phyloP scores from a whole-genome alignment of 2,329 filamentous ascomycete genomes.

The Diaporthe sp. region DNA sequence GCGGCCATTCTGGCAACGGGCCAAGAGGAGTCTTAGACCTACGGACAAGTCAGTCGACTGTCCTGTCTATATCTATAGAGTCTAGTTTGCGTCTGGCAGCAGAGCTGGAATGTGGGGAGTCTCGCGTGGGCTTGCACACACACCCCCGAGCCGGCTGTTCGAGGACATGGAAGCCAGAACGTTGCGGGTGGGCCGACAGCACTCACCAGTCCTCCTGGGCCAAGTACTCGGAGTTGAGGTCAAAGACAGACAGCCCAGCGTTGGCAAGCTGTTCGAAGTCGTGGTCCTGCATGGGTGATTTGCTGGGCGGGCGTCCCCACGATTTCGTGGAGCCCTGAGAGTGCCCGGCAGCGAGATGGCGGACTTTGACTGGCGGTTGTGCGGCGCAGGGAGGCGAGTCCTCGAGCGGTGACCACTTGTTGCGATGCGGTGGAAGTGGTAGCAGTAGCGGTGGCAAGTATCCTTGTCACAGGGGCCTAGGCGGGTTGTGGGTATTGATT shows the following conservation, averaged over 20 bases:
- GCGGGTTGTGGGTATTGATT: background rate
- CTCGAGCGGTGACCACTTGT: background rate
- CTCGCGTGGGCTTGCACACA: background rate
- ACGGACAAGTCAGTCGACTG: background rate
- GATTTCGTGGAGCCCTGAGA: constrained; percentile 9
- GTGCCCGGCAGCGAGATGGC: background rate
- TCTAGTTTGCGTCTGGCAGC: too few species aligned
- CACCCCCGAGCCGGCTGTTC: background rate
- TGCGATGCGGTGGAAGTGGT: background rate
- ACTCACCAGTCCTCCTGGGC: constrained; percentile 24
- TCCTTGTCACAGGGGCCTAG: background rate
- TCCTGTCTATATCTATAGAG: background rate
- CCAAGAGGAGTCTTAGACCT: constrained; percentile 26
- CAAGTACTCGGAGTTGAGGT: constrained; percentile 34
- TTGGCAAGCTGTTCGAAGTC: constrained; percentile 33
- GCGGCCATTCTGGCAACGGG: background rate
- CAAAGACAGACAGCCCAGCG: constrained; percentile 32
- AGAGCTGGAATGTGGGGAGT: background rate
- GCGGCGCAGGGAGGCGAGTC: background rate
- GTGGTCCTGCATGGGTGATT: constrained; percentile 19
- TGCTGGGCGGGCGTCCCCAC: constrained; percentile 5
- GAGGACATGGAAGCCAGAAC: background rate
- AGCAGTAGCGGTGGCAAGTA: background rate
- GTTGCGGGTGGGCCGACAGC: background rate
- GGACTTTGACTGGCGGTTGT: background rate